A percentile compares a stretch with the other conserved stretches of the same genome.
These are phyloP conservation scores for Naganishia sp. DNA, from an alignment of 1,284 basidiomycete species.

Conservation along the genomic window DNA sequence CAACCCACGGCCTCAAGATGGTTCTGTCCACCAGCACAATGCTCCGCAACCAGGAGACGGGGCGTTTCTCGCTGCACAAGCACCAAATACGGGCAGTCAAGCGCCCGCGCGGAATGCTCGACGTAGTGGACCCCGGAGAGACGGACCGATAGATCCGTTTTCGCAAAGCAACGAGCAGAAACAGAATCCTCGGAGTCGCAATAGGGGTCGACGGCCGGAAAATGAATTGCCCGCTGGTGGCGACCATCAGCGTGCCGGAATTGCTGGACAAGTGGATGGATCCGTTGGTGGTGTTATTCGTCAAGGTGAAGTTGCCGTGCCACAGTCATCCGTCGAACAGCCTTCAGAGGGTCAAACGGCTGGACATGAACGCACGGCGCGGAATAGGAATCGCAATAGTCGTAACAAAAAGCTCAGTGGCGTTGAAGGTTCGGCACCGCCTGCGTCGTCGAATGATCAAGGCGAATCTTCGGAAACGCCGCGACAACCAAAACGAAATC, in stretches of 20 bases:
- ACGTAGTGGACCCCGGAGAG: too few species aligned
- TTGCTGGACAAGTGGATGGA: conserved; percentile 1
- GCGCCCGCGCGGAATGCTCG: too few species aligned
- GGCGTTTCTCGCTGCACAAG: conserved; percentile 36
- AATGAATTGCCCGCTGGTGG: not conserved
- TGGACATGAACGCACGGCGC: not conserved
- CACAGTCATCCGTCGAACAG: not conserved
- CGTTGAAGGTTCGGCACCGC: not conserved
- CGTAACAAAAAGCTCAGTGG: conserved; percentile 1
- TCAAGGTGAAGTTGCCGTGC: not conserved
- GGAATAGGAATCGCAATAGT: conserved; percentile 20
- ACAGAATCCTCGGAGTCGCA: too few species aligned
- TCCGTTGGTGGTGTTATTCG: conserved; percentile 1
- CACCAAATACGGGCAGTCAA: too few species aligned
- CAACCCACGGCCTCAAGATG: conserved; percentile 7
- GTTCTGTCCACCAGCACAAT: not conserved
- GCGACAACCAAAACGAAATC: not conserved
- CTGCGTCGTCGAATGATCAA: not conserved
- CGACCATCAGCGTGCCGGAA: conserved; percentile 10
- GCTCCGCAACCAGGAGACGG: conserved; percentile 42
- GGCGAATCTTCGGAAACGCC: not conserved
- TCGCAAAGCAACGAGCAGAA: too few species aligned
- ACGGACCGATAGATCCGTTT: too few species aligned
- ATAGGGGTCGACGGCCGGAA: not conserved
- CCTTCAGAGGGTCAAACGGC: not conserved